Percentiles rank a stretch among this genome's conserved stretches.
Evolutionary conservation across 2,329 filamentous ascomycete species (phyloP).

Genomic region (Ophidiomyces ophidiicola): DNA sequence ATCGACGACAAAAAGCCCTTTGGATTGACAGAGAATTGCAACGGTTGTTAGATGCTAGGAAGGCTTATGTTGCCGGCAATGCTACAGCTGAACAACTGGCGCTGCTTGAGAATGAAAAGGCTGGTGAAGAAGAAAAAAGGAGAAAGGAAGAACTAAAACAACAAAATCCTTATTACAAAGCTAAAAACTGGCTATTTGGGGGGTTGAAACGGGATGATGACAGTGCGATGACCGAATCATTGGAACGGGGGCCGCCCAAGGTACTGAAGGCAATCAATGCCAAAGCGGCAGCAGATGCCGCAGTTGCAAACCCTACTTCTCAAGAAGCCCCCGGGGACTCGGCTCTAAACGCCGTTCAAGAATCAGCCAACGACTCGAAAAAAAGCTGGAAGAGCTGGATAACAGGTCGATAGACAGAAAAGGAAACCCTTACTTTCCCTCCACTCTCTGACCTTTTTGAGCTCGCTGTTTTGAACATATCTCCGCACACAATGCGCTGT

Average conservation of each 20-base stretch:
- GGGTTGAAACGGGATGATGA: conserved; percentile 29
- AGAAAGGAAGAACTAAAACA: conserved; percentile 31
- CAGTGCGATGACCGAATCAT: conserved; percentile 9
- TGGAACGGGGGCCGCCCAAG: conserved; percentile 16
- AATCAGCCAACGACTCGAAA: conserved; percentile 20
- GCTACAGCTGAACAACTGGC: conserved; percentile 33
- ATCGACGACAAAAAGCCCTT: conserved; percentile 50
- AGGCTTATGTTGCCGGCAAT: conserved; percentile 31
- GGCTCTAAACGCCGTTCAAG: background rate
- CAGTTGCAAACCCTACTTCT: conserved; percentile 4
- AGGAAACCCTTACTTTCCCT: background rate
- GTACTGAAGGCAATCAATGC: conserved; percentile 28
- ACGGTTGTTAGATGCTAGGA: conserved; percentile 32
- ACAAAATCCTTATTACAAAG: conserved; percentile 28
- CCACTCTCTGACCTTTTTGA: background rate
- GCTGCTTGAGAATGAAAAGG: conserved; percentile 35
- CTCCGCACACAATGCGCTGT: background rate
- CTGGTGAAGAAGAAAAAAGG: conserved; percentile 31
- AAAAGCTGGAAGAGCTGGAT: conserved; percentile 32
- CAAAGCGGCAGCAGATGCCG: conserved; percentile 22
- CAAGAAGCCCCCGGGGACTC: background rate
- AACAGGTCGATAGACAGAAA: conserved; percentile 24
- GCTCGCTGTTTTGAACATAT: background rate
- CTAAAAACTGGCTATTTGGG: conserved; percentile 29
- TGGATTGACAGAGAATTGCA: conserved; percentile 44